Evolutionary conservation across 257 asterid species (phyloP).

Genomic region (Leptodermis oblonga): DNA sequence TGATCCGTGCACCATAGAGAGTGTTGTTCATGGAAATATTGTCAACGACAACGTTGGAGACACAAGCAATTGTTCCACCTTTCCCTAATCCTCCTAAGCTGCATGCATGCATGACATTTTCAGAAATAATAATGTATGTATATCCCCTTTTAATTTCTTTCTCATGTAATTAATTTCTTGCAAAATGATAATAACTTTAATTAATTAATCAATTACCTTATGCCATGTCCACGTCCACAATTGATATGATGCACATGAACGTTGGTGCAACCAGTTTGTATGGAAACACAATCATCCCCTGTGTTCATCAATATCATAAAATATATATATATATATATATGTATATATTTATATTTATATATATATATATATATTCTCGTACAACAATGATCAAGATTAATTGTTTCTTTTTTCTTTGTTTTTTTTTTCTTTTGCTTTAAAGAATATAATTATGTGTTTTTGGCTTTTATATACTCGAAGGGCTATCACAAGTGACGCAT

Average conservation of each 20-base stretch:
- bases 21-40: slow-evolving; percentile 50
- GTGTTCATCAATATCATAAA: too few relatives aligned
- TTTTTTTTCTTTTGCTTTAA: too few relatives aligned
- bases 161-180: too few relatives aligned
- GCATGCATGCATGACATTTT: too few relatives aligned
- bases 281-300: slow-evolving; percentile 91
- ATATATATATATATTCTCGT: too few relatives aligned
- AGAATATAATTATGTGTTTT: not conserved
- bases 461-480: not conserved
- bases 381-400: too few relatives aligned
- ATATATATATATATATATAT: too few relatives aligned
- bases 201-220: slow-evolving; percentile 43
- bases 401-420: too few relatives aligned
- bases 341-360: too few relatives aligned
- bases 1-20: slow-evolving; percentile 76
- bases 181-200: not conserved
- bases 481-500: not conserved
- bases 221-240: slow-evolving; percentile 95
- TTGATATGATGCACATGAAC: slow-evolving; percentile 60
- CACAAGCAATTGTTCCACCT: slow-evolving; percentile 60
- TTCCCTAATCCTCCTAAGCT: slow-evolving; percentile 85
- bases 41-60: slow-evolving; percentile 59
- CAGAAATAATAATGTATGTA: not conserved
- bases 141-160: too few relatives aligned
- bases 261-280: slow-evolving; percentile 79